phyloP scores from a whole-genome alignment of 495 filamentous ascomycete species.

The Hypoxylon intermedium region DNA sequence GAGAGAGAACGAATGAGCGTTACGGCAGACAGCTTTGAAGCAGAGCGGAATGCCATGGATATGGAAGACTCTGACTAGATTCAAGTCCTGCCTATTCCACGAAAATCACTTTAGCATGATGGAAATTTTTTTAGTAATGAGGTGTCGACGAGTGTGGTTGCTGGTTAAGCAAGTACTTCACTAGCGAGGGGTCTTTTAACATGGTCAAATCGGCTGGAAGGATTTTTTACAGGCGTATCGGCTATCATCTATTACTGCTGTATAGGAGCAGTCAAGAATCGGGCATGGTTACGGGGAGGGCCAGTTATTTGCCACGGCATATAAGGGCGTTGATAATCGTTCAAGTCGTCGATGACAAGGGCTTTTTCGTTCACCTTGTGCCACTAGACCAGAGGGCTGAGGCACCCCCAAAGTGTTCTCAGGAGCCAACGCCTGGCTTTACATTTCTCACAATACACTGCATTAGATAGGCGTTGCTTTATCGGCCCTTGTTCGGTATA shows the following conservation, averaged over 20 bases:
- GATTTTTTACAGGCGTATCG: too few species aligned
- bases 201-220: too few species aligned
- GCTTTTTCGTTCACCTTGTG: conserved; percentile 15
- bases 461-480: conserved; percentile 45
- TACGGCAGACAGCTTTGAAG: conserved; percentile 48
- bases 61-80: conserved; percentile 44
- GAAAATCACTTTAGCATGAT: not conserved
- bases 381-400: conserved; percentile 15
- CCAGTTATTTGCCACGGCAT: conserved; percentile 9
- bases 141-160: not conserved
- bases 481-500: too few species aligned
- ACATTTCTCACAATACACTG: conserved; percentile 22
- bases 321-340: conserved; percentile 30
- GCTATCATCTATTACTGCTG: conserved; percentile 16
- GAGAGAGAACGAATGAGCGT: conserved; percentile 35
- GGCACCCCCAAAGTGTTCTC: not conserved
- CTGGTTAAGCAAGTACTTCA: too few species aligned
- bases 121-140: not conserved
- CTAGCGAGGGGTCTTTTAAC: too few species aligned
- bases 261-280: not conserved
- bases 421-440: not conserved
- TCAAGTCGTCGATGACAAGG: conserved; percentile 12
- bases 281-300: conserved; percentile 4
- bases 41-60: conserved; percentile 48
- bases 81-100: not conserved